These are phyloP conservation scores for Talaromyces rugulosus DNA, from an alignment of 2,329 filamentous ascomycete species.

Conservation along the genomic window DNA sequence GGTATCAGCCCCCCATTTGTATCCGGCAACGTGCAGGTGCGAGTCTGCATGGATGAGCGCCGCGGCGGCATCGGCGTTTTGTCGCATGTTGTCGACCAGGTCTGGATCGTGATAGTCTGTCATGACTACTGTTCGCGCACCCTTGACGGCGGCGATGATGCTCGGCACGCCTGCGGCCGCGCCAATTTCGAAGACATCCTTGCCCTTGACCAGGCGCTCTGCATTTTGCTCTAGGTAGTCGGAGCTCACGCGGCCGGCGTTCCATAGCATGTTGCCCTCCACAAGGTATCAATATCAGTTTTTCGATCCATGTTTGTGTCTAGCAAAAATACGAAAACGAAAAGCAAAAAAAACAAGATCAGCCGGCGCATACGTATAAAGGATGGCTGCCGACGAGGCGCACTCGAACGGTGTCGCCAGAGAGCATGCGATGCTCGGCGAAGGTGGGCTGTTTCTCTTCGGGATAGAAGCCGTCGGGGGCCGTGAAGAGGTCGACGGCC, in stretches of 20 bases:
- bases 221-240: slow-evolving; percentile 70
- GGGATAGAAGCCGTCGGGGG: slow-evolving; percentile 75
- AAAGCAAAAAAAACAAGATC: background rate
- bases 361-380: slow-evolving; percentile 60
- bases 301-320: background rate
- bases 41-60: slow-evolving; percentile 36
- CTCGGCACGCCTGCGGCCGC: slow-evolving; percentile 82
- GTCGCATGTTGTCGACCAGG: slow-evolving; percentile 72
- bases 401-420: slow-evolving; percentile 62
- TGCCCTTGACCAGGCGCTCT: slow-evolving; percentile 55
- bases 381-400: slow-evolving; percentile 83
- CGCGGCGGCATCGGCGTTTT: slow-evolving; percentile 64
- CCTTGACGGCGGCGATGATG: slow-evolving; percentile 69
- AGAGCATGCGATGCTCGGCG: slow-evolving; percentile 65
- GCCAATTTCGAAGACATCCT: slow-evolving; percentile 81
- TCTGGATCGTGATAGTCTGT: slow-evolving; percentile 87
- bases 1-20: slow-evolving; percentile 74
- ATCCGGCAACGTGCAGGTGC: slow-evolving; percentile 62
- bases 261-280: slow-evolving; percentile 83
- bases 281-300: slow-evolving; percentile 18
- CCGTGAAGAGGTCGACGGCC: slow-evolving; percentile 61
- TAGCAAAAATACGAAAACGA: background rate
- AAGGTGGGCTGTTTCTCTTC: slow-evolving; percentile 72
- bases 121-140: slow-evolving; percentile 66
- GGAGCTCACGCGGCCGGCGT: slow-evolving; percentile 74